These are phyloP conservation scores for Wickerhamomyces alni DNA, from an alignment of 805 yeast genomes.

Conservation along the genomic window DNA sequence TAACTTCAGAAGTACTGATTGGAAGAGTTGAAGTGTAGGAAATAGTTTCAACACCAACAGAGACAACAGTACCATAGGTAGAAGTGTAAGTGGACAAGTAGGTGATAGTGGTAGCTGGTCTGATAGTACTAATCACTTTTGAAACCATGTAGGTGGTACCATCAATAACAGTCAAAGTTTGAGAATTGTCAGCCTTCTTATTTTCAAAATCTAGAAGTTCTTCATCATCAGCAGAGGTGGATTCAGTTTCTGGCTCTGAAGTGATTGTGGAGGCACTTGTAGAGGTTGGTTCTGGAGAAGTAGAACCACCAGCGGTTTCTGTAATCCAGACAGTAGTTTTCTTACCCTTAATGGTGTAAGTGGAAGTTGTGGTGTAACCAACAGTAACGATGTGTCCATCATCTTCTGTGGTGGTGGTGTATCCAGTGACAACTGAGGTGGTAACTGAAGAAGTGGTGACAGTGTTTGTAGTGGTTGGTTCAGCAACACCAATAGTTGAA, in stretches of 20 bases:
- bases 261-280: too few relatives aligned
- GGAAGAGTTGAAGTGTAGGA: constrained; percentile 4
- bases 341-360: constrained; percentile 18
- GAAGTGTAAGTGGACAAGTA: constrained; percentile 15
- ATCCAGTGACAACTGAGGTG: constrained; percentile 9
- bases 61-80: constrained; percentile 15
- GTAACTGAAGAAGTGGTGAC: constrained; percentile 1
- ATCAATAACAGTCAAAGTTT: constrained; percentile 14
- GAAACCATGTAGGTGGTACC: constrained; percentile 23
- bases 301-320: constrained; percentile 14
- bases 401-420: constrained; percentile 8
- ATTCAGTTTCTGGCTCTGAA: constrained; percentile 1
- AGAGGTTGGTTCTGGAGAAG: constrained; percentile 2
- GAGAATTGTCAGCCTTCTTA: constrained; percentile 1
- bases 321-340: constrained; percentile 22
- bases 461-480: constrained; percentile 17
- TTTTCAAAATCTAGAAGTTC: constrained; percentile 1
- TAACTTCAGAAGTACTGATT: neutral
- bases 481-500: constrained; percentile 16
- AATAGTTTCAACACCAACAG: constrained; percentile 14
- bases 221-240: neutral
- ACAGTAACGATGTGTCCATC: constrained; percentile 10
- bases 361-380: constrained; percentile 17
- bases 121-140: constrained; percentile 19
- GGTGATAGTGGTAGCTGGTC: constrained; percentile 19